Conservation (phyloP, 371 early-diverging fungal genomes). For the Entomophthora muscae region DNA sequence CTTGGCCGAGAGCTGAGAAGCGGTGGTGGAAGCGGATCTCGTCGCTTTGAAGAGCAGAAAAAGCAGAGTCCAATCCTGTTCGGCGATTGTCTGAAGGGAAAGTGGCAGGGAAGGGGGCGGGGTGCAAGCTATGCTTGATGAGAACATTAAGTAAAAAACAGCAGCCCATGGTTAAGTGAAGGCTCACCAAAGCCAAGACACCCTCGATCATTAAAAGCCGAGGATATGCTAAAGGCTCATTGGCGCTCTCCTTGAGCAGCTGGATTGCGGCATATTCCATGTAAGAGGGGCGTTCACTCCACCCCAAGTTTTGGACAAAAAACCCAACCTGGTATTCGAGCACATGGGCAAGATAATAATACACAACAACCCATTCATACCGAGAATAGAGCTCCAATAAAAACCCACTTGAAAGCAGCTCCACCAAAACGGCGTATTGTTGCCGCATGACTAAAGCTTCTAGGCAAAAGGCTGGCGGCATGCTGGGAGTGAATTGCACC, state of each 20-base stretch:
- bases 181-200: not conserved
- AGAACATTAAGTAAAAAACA: not conserved
- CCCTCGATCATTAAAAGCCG: not conserved
- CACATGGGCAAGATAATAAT: not conserved
- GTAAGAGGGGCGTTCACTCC: not conserved
- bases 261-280: not conserved
- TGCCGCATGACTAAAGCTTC: not conserved
- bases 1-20: not conserved
- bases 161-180: not conserved
- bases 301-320: slow-evolving; percentile 1
- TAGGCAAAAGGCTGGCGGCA: not conserved
- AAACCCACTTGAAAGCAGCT: not conserved
- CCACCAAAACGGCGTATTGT: not conserved
- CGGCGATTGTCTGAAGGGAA: not conserved
- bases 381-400: not conserved
- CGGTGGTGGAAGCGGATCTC: not conserved
- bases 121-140: not conserved
- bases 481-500: not conserved
- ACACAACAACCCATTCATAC: not conserved
- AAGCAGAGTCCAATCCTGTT: not conserved
- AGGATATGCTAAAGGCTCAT: not conserved
- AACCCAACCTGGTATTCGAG: not conserved
- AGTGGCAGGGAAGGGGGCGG: not conserved
- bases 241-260: not conserved
- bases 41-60: not conserved